Conservation (phyloP, 1,139 yeast species). For the Sugiyamaella neomexicana region DNA sequence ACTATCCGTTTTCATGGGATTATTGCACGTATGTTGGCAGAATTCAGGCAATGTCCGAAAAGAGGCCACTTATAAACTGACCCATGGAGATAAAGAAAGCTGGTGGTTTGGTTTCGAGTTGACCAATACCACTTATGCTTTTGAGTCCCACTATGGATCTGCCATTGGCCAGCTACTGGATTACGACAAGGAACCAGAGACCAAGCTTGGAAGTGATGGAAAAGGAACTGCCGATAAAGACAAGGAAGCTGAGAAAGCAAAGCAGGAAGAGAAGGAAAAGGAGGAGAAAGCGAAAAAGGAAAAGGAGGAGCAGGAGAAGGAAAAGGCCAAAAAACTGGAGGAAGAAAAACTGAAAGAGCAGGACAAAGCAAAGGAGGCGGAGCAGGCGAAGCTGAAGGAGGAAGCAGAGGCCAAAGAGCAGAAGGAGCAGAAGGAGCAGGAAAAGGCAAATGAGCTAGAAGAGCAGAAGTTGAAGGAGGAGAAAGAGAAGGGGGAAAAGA, state of each 20-base stretch:
- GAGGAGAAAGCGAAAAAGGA: background rate
- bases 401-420: background rate
- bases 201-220: no score
- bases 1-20: conserved; percentile 7
- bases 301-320: background rate
- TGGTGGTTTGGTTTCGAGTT: conserved; percentile 19
- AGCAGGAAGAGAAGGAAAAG: background rate
- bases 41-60: conserved; percentile 15
- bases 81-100: conserved; percentile 18
- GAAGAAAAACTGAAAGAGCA: background rate
- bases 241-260: background rate
- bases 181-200: background rate
- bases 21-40: conserved; percentile 14
- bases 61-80: conserved; percentile 14
- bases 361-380: background rate
- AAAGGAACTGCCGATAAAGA: background rate
- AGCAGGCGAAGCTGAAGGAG: background rate
- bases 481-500: background rate
- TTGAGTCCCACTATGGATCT: conserved; percentile 10
- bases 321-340: background rate
- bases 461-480: background rate
- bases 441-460: background rate
- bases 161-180: background rate
- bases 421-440: background rate
- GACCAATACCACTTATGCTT: conserved; percentile 6